phyloP scores from a whole-genome alignment of 2,329 filamentous ascomycete species.

The Diplodia sapinea region DNA sequence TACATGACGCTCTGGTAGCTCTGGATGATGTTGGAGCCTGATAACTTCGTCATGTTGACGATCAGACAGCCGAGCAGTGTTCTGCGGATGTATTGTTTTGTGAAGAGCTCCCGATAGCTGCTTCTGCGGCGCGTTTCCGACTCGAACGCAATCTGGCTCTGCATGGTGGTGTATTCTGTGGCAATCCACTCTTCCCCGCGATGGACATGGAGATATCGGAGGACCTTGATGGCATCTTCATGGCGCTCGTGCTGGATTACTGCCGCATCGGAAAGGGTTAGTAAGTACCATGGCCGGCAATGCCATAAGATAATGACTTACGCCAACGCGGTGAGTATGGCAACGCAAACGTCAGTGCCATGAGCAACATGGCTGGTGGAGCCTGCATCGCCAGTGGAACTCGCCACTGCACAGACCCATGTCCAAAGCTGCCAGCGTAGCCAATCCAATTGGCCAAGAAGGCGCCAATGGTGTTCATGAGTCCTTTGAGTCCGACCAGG shows the following conservation, averaged over 20 bases:
- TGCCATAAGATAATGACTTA: neutral
- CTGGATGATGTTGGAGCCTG: constrained; percentile 47
- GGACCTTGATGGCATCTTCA: constrained; percentile 40
- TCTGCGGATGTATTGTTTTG: constrained; percentile 40
- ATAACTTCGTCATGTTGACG: constrained; percentile 45
- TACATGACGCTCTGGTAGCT: constrained; percentile 50
- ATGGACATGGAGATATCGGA: constrained; percentile 37
- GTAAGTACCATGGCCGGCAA: neutral
- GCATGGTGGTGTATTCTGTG: constrained; percentile 41
- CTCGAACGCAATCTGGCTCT: constrained; percentile 42
- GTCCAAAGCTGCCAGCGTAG: constrained; percentile 45
- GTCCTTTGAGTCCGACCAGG: neutral
- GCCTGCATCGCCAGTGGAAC: constrained; percentile 46
- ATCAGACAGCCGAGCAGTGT: constrained; percentile 45
- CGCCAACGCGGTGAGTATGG: constrained; percentile 36
- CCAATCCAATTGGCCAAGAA: constrained; percentile 51
- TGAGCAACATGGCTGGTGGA: constrained; percentile 34
- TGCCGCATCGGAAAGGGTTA: neutral
- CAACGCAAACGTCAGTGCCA: constrained; percentile 32
- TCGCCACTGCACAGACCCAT: constrained; percentile 44
- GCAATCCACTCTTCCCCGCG: constrained; percentile 36
- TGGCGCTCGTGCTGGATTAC: constrained; percentile 37
- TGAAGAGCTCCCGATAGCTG: constrained; percentile 36
- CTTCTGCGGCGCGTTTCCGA: constrained; percentile 34
- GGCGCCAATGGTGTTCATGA: constrained; percentile 43